These are phyloP conservation scores for Herpetomonas tarakana DNA, from an alignment of 208 protist species.

Conservation along the genomic window DNA sequence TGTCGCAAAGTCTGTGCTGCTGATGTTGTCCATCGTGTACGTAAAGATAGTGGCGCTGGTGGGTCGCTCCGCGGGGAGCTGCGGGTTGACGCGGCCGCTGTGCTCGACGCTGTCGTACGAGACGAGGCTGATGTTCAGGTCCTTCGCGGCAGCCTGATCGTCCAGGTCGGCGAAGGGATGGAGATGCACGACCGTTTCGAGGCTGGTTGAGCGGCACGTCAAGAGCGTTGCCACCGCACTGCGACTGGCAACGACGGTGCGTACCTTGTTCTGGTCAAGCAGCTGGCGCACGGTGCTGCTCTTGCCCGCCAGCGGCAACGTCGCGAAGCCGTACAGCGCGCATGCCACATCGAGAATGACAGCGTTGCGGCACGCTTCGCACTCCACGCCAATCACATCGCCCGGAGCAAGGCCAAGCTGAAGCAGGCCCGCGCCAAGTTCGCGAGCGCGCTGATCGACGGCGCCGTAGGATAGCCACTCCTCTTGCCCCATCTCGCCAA, in stretches of 20 bases:
- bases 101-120: conserved; percentile 59
- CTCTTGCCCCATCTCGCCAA: conserved; percentile 37
- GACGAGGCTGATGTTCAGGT: conserved; percentile 78
- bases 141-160: conserved; percentile 57
- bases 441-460: conserved; percentile 56
- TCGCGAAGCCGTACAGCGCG: conserved; percentile 61
- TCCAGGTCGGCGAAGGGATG: conserved; percentile 50
- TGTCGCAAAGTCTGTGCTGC: conserved; percentile 18
- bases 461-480: conserved; percentile 74
- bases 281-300: conserved; percentile 46
- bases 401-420: conserved; percentile 52
- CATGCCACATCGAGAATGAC: conserved; percentile 74
- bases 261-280: conserved; percentile 71
- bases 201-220: conserved; percentile 65
- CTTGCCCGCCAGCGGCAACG: conserved; percentile 66
- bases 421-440: conserved; percentile 68
- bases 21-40: conserved; percentile 60
- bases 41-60: conserved; percentile 40
- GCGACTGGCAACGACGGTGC: conserved; percentile 63
- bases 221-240: conserved; percentile 60
- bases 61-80: conserved; percentile 9
- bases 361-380: conserved; percentile 50
- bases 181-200: conserved; percentile 76
- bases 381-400: conserved; percentile 79
- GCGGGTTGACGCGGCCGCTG: conserved; percentile 38